Conservation (phyloP, 2,329 filamentous ascomycete genomes). For the Penicillium sp. region DNA sequence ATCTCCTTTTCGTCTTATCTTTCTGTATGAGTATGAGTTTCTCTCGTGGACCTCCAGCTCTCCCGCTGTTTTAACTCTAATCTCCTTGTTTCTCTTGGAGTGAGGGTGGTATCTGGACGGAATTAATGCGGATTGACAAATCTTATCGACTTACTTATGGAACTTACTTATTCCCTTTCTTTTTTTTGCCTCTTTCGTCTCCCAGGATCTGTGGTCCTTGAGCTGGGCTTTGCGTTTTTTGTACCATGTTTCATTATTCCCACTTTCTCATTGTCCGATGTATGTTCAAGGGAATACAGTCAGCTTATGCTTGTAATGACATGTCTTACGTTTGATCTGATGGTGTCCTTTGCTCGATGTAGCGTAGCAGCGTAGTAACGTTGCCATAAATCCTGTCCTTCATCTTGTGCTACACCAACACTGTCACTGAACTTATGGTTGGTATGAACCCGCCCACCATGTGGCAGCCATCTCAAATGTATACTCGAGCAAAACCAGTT, state of each 20-base stretch:
- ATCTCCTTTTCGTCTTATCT: background rate
- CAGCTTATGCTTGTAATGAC: constrained; percentile 23
- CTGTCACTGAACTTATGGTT: too few relatives aligned
- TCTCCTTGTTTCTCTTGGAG: background rate
- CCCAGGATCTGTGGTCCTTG: constrained; percentile 8
- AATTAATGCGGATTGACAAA: constrained; percentile 12
- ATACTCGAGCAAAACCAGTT: too few relatives aligned
- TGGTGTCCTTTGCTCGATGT: background rate
- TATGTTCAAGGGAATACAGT: constrained; percentile 20
- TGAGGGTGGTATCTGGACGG: constrained; percentile 5
- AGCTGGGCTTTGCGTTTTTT: constrained; percentile 19
- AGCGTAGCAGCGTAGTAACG: too few relatives aligned
- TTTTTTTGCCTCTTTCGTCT: constrained; percentile 14
- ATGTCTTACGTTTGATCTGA: constrained; percentile 12
- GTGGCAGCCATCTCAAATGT: too few relatives aligned
- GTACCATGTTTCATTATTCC: constrained; percentile 21
- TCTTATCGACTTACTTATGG: constrained; percentile 7
- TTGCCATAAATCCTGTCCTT: too few relatives aligned
- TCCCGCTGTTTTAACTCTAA: constrained; percentile 1
- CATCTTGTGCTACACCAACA: too few relatives aligned
- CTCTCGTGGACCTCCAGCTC: background rate
- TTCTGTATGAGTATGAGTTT: constrained; percentile 8
- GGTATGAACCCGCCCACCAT: too few relatives aligned
- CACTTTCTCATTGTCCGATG: constrained; percentile 3
- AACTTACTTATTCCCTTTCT: constrained; percentile 8